Percentiles rank a stretch among this genome's conserved stretches.
phyloP scores from a whole-genome alignment of 768 basidiomycete genomes.

The Serendipita sp. region DNA sequence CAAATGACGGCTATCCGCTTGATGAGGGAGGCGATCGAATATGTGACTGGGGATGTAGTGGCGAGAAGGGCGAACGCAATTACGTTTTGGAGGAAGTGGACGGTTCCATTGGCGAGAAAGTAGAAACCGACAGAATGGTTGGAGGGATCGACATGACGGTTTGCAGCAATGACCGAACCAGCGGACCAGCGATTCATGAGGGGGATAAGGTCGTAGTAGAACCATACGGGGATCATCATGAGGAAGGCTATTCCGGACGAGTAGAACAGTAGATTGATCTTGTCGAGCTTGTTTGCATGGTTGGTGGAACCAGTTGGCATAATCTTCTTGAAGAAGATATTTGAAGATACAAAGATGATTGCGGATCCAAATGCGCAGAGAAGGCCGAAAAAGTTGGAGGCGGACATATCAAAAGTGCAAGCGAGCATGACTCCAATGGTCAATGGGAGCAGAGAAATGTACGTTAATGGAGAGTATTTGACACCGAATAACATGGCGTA shows the following conservation, averaged over 20 bases:
- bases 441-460: constrained; percentile 84
- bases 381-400: constrained; percentile 73
- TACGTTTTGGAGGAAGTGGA: constrained; percentile 93
- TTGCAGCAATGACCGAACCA: constrained; percentile 32
- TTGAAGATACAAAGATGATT: constrained; percentile 90
- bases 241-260: constrained; percentile 88
- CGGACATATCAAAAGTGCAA: constrained; percentile 82
- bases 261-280: constrained; percentile 89
- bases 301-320: constrained; percentile 45
- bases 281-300: constrained; percentile 72
- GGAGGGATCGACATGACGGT: constrained; percentile 11
- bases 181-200: constrained; percentile 36
- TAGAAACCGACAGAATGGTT: constrained; percentile 56
- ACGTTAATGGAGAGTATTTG: constrained; percentile 81
- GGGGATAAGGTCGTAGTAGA: constrained; percentile 67
- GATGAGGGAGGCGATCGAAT: constrained; percentile 94
- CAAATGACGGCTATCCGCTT: constrained; percentile 98
- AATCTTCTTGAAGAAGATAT: constrained; percentile 98
- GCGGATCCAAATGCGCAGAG: constrained; percentile 95
- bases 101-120: constrained; percentile 86
- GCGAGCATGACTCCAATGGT: constrained; percentile 96
- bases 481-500: constrained; percentile 90
- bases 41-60: constrained; percentile 93
- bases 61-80: constrained; percentile 94
- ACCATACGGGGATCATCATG: constrained; percentile 93